A percentile compares a stretch with the other conserved stretches of the same genome.
Conservation (phyloP, 2,329 filamentous ascomycete genomes). For the Xenoacremonium recifei region DNA sequence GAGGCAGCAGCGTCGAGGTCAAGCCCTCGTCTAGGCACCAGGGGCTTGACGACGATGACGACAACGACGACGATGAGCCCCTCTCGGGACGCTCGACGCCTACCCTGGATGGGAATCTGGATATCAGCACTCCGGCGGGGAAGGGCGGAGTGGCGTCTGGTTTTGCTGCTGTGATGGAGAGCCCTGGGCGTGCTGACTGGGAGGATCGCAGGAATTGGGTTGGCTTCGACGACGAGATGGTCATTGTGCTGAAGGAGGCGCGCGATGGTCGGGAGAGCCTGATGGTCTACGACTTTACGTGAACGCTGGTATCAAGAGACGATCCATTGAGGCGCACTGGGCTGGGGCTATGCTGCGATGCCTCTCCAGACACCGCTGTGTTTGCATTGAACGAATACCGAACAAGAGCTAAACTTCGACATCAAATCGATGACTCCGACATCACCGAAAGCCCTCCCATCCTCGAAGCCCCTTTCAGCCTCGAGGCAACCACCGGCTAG, state of each 20-base stretch:
- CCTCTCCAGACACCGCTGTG: too few relatives aligned
- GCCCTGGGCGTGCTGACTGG: conserved; percentile 33
- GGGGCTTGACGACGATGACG: conserved; percentile 20
- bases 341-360: too few relatives aligned
- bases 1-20: conserved; percentile 55
- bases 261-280: conserved; percentile 67
- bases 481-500: too few relatives aligned
- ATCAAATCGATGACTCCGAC: too few relatives aligned
- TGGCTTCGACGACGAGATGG: conserved; percentile 87
- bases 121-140: conserved; percentile 1
- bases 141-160: too few relatives aligned
- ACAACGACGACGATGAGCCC: conserved; percentile 3
- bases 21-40: conserved; percentile 41
- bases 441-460: too few relatives aligned
- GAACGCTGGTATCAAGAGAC: too few relatives aligned
- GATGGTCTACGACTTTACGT: conserved; percentile 86
- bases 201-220: conserved; percentile 63
- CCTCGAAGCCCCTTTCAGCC: too few relatives aligned
- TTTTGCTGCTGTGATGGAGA: too few relatives aligned
- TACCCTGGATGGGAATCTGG: conserved; percentile 1
- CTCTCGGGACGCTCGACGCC: neutral
- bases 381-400: too few relatives aligned
- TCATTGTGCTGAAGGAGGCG: conserved; percentile 79
- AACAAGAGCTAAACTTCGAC: too few relatives aligned
- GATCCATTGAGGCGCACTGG: too few relatives aligned